These are phyloP conservation scores for Mycena latifolia DNA, from an alignment of 768 basidiomycete genomes.

Conservation along the genomic window DNA sequence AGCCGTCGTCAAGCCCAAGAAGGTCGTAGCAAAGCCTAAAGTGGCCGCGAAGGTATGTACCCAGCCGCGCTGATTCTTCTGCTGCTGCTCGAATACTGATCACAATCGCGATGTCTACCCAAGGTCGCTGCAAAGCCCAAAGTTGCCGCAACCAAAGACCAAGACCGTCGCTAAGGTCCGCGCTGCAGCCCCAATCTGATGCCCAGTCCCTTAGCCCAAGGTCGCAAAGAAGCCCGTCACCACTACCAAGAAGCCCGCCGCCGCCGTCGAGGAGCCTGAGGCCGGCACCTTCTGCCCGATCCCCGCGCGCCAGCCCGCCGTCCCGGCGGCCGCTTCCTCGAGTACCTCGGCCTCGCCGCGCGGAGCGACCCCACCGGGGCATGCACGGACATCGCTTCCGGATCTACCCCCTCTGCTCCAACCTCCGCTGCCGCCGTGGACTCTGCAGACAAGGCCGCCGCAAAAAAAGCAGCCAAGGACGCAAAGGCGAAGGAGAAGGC, in stretches of 20 bases:
- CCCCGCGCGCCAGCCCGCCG: slow-evolving; percentile 8
- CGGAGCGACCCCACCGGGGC: slow-evolving; percentile 1
- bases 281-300: slow-evolving; percentile 2
- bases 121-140: no score
- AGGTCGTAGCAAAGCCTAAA: slow-evolving; percentile 1
- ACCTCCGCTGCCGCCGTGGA: background rate
- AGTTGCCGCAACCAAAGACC: no score
- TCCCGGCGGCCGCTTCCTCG: slow-evolving; percentile 27
- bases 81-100: no score
- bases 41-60: background rate
- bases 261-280: background rate
- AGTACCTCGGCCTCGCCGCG: slow-evolving; percentile 21
- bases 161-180: no score
- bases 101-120: no score
- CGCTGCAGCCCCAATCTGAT: no score
- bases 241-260: background rate
- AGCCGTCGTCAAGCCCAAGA: background rate
- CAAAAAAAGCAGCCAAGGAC: slow-evolving; percentile 23
- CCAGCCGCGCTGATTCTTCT: no score
- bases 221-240: background rate
- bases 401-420: slow-evolving; percentile 7
- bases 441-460: background rate
- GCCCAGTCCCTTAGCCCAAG: background rate
- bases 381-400: slow-evolving; percentile 11
- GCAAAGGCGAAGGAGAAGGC: slow-evolving; percentile 23